A percentile compares a stretch with the other conserved stretches of the same genome.
Evolutionary conservation across 345 rosid species (phyloP).

Genomic region (Arabidopsis arenosa): DNA sequence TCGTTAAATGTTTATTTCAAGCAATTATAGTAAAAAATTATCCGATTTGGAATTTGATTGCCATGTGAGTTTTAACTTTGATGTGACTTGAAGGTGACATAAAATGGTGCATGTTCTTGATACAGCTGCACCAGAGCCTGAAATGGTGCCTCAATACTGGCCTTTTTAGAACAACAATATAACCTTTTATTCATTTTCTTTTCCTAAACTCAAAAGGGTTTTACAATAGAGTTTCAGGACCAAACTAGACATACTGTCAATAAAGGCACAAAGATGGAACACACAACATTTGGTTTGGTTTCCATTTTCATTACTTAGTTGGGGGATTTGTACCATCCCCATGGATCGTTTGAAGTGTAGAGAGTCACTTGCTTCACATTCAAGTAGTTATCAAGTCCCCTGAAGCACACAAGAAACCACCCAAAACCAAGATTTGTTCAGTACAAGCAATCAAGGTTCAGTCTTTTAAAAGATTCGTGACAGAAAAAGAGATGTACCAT

Average conservation of each 20-base stretch:
- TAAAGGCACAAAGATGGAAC: conserved; percentile 7
- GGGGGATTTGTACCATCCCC: conserved; percentile 94
- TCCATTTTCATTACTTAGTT: conserved; percentile 41
- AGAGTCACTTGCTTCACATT: conserved; percentile 91
- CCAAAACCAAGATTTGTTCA: conserved; percentile 31
- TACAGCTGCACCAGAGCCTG: conserved; percentile 15
- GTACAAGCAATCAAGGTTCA: conserved; percentile 13
- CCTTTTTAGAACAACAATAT: conserved; percentile 18
- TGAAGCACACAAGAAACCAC: conserved; percentile 41
- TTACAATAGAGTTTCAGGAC: conserved; percentile 22
- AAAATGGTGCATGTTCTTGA: conserved; percentile 32
- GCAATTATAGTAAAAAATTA: not conserved
- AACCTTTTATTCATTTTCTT: conserved; percentile 33
- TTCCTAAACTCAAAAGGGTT: not conserved
- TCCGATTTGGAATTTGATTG: not conserved
- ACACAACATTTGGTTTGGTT: not conserved
- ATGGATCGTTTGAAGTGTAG: conserved; percentile 74
- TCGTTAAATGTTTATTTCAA: not conserved
- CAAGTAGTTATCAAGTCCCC: conserved; percentile 95
- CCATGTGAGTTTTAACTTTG: conserved; percentile 42
- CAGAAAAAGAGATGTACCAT: conserved; percentile 58
- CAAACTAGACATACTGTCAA: conserved; percentile 14
- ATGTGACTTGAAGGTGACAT: conserved; percentile 44
- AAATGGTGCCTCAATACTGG: conserved; percentile 2
- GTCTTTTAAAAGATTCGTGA: not conserved